phyloP scores from a whole-genome alignment of 805 yeast genomes.

The Candida xyloterini region DNA sequence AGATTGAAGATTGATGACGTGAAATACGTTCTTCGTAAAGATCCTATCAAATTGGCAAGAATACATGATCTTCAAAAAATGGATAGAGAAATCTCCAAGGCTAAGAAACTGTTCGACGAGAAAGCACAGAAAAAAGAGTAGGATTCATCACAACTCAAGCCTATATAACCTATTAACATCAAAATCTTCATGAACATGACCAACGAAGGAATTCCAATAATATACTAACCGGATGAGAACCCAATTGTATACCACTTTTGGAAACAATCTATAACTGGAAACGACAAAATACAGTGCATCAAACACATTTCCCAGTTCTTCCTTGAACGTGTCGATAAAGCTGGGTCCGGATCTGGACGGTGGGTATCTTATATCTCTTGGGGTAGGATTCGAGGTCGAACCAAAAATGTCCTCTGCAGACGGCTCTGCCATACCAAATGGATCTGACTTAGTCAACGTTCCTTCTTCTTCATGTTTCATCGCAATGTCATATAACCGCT shows the following conservation, averaged over 20 bases:
- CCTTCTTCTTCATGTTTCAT: slow-evolving; percentile 28
- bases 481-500: slow-evolving; percentile 44
- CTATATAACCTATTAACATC: slow-evolving; percentile 31
- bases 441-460: slow-evolving; percentile 6
- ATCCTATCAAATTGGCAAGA: slow-evolving; percentile 66
- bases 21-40: slow-evolving; percentile 64
- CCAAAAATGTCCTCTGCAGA: slow-evolving; percentile 56
- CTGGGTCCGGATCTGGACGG: slow-evolving; percentile 15
- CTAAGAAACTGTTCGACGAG: slow-evolving; percentile 65
- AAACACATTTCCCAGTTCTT: slow-evolving; percentile 50
- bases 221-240: slow-evolving; percentile 46
- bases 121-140: slow-evolving; percentile 26
- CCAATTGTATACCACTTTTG: slow-evolving; percentile 54
- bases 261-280: slow-evolving; percentile 66
- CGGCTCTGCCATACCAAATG: slow-evolving; percentile 1
- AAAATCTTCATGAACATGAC: slow-evolving; percentile 42
- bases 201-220: slow-evolving; percentile 75
- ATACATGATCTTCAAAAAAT: slow-evolving; percentile 59
- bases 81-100: slow-evolving; percentile 61
- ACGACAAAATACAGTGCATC: slow-evolving; percentile 65
- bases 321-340: slow-evolving; percentile 42
- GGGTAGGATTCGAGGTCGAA: slow-evolving; percentile 12
- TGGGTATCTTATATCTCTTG: slow-evolving; percentile 27
- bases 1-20: slow-evolving; percentile 72
- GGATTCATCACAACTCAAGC: slow-evolving; percentile 17